Percentiles rank a stretch among this genome's conserved stretches.
phyloP scores from a whole-genome alignment of 192 early-diverging fungal species.

The Podila clonocystis region DNA sequence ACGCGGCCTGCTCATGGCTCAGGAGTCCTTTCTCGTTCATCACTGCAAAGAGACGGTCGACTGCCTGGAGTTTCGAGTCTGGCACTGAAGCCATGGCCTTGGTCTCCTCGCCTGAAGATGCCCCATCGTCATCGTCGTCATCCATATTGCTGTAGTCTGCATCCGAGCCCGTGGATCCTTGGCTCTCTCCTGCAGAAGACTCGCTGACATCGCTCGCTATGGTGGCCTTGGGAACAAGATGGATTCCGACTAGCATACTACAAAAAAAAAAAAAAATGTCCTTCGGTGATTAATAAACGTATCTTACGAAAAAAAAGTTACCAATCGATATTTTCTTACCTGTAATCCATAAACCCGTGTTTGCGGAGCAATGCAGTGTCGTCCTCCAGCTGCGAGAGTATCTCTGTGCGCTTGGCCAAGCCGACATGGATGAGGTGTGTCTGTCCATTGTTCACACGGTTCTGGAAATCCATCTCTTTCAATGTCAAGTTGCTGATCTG shows the following conservation, averaged over 20 bases:
- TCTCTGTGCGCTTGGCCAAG: constrained; percentile 6
- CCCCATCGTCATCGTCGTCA: constrained; percentile 1
- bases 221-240: constrained; percentile 18
- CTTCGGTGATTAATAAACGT: not conserved
- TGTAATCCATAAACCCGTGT: constrained; percentile 50
- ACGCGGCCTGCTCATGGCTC: constrained; percentile 1
- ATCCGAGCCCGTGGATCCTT: constrained; percentile 23
- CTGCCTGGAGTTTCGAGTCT: not conserved
- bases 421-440: constrained; percentile 39
- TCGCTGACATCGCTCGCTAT: not conserved
- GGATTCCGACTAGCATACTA: constrained; percentile 45
- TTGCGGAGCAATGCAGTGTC: constrained; percentile 39
- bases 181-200: not conserved
- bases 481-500: constrained; percentile 38
- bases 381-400: constrained; percentile 35
- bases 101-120: not conserved
- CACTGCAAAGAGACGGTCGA: not conserved
- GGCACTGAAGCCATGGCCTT: not conserved
- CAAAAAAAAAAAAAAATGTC: not conserved
- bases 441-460: constrained; percentile 25
- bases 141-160: constrained; percentile 11
- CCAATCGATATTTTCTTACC: constrained; percentile 6
- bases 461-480: constrained; percentile 49
- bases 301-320: not conserved
- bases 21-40: constrained; percentile 1